Conservation (phyloP, 2,329 filamentous ascomycete species). For the Lojkania enalia region DNA sequence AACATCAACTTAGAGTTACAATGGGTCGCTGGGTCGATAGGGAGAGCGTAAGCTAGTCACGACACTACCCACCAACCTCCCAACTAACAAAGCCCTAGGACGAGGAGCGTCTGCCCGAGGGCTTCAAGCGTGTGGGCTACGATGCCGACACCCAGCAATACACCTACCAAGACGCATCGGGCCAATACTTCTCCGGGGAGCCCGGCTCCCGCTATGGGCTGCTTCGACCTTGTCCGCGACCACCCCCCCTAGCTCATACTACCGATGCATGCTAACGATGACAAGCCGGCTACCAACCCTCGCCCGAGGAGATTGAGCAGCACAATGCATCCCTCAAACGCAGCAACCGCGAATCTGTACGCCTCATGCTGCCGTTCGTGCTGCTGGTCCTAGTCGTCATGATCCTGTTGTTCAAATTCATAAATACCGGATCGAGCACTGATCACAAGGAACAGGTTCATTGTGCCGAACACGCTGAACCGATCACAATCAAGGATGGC, state of each 20-base stretch:
- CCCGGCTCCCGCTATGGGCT: slow-evolving; percentile 58
- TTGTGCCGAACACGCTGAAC: slow-evolving; percentile 30
- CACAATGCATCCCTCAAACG: slow-evolving; percentile 24
- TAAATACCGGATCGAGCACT: slow-evolving; percentile 22
- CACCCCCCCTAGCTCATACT: neutral
- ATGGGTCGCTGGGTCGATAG: slow-evolving; percentile 32
- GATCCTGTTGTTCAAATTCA: slow-evolving; percentile 46
- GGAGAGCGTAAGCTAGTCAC: slow-evolving; percentile 22
- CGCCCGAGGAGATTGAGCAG: slow-evolving; percentile 20
- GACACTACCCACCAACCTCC: neutral
- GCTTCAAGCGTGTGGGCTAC: slow-evolving; percentile 60
- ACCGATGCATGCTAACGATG: neutral
- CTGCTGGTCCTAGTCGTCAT: slow-evolving; percentile 58
- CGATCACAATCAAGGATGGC: slow-evolving; percentile 50
- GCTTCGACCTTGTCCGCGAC: slow-evolving; percentile 27
- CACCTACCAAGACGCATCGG: slow-evolving; percentile 55
- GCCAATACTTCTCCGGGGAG: slow-evolving; percentile 55
- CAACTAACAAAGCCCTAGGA: slow-evolving; percentile 39
- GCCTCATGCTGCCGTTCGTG: slow-evolving; percentile 62
- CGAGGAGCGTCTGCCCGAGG: slow-evolving; percentile 57
- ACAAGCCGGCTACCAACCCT: slow-evolving; percentile 17
- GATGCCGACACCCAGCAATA: slow-evolving; percentile 60
- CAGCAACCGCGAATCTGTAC: slow-evolving; percentile 50
- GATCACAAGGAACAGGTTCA: slow-evolving; percentile 20
- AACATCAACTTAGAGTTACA: slow-evolving; percentile 3